A percentile compares a stretch with the other conserved stretches of the same genome.
phyloP scores from a whole-genome alignment of 208 protist genomes.

The Vickermania ingenoplastis region DNA sequence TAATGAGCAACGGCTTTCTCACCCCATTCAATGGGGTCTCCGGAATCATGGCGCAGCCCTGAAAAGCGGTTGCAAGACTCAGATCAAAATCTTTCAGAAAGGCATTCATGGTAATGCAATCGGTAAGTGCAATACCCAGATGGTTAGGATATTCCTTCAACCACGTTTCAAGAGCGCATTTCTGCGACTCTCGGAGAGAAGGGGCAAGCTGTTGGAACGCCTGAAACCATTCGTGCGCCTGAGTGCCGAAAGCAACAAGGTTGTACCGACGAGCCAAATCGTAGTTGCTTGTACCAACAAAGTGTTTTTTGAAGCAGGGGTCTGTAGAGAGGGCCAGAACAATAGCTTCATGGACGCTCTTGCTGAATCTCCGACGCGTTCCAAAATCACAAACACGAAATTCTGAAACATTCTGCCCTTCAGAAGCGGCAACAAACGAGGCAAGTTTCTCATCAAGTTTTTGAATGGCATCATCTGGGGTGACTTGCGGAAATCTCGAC shows the following conservation, averaged over 20 bases:
- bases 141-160: constrained; percentile 70
- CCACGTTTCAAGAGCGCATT: constrained; percentile 61
- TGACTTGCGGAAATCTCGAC: constrained; percentile 31
- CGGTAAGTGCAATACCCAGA: constrained; percentile 79
- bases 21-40: constrained; percentile 63
- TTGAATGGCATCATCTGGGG: constrained; percentile 31
- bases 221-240: constrained; percentile 89
- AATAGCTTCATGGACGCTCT: constrained; percentile 63
- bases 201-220: constrained; percentile 81
- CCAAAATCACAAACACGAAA: constrained; percentile 78
- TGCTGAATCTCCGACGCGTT: constrained; percentile 76
- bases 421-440: constrained; percentile 38
- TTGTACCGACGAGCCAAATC: constrained; percentile 54
- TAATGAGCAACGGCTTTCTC: constrained; percentile 75
- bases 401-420: constrained; percentile 22
- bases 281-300: constrained; percentile 84
- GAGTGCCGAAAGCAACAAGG: constrained; percentile 63
- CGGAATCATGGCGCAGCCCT: constrained; percentile 79
- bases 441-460: constrained; percentile 49
- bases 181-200: constrained; percentile 53
- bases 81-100: constrained; percentile 71
- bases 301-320: constrained; percentile 32
- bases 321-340: constrained; percentile 43
- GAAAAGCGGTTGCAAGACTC: constrained; percentile 48
- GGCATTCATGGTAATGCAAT: constrained; percentile 87